Evolutionary conservation across 2,329 filamentous ascomycete species (phyloP).

Genomic region (Arthrobotrys conoides): DNA sequence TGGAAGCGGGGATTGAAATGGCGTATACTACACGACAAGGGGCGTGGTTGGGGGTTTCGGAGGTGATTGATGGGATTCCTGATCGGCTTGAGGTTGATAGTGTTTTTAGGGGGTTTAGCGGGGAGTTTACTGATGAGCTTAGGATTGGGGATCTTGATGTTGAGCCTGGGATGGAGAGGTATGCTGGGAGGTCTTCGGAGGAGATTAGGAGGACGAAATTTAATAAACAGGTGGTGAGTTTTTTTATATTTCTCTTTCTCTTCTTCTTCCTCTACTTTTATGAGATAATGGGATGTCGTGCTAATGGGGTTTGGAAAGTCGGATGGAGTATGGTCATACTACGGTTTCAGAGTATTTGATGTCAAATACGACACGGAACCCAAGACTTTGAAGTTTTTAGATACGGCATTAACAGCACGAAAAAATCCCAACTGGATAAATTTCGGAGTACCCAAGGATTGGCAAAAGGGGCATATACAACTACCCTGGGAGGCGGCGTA

Average conservation of each 20-base stretch:
- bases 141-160: too few relatives aligned
- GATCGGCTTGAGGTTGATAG: too few relatives aligned
- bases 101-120: too few relatives aligned
- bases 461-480: background rate
- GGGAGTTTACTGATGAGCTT: too few relatives aligned
- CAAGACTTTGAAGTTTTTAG: background rate
- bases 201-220: background rate
- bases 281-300: background rate
- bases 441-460: background rate
- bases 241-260: background rate
- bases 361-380: background rate
- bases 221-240: constrained; percentile 3
- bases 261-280: too few relatives aligned
- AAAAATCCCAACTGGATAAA: background rate
- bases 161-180: background rate
- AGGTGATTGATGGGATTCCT: background rate
- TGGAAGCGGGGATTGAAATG: constrained; percentile 18
- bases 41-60: background rate
- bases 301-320: background rate
- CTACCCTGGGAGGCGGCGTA: background rate
- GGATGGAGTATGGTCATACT: background rate
- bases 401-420: background rate
- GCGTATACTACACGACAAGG: background rate
- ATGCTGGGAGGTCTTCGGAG: background rate
- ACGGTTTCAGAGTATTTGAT: background rate